phyloP scores from a whole-genome alignment of 371 early-diverging fungal species.

The Parasitella parasitica region DNA sequence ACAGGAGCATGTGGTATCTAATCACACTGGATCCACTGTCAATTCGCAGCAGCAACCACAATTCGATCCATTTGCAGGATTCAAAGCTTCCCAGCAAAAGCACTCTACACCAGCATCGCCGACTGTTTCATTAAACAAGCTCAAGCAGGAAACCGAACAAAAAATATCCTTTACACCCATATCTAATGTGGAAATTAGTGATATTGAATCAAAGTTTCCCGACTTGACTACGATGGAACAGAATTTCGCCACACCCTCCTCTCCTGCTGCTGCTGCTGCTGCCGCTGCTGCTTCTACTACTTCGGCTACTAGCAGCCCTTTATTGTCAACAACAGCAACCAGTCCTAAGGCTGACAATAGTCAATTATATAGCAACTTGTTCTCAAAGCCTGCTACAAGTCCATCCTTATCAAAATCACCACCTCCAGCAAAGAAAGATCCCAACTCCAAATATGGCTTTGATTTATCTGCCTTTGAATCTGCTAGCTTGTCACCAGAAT shows the following conservation, averaged over 20 bases:
- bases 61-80: slow-evolving; percentile 43
- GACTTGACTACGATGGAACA: slow-evolving; percentile 48
- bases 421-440: slow-evolving; percentile 1
- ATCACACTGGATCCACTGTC: background rate
- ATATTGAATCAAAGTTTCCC: slow-evolving; percentile 52
- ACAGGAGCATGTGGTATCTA: background rate
- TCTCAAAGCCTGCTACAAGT: background rate
- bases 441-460: slow-evolving; percentile 45
- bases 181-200: slow-evolving; percentile 39
- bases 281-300: background rate
- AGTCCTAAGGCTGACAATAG: background rate
- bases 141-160: slow-evolving; percentile 29
- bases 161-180: slow-evolving; percentile 8
- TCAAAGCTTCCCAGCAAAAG: slow-evolving; percentile 20
- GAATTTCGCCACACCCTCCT: slow-evolving; percentile 18
- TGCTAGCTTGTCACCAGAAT: background rate
- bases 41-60: slow-evolving; percentile 9
- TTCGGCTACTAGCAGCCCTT: background rate
- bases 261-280: background rate
- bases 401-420: background rate
- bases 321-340: background rate
- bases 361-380: background rate
- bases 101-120: slow-evolving; percentile 25
- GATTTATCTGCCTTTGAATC: slow-evolving; percentile 48
- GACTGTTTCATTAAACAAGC: slow-evolving; percentile 22